These are phyloP conservation scores for Lumnitzera racemosa DNA, from an alignment of 345 rosid genomes.

Conservation along the genomic window DNA sequence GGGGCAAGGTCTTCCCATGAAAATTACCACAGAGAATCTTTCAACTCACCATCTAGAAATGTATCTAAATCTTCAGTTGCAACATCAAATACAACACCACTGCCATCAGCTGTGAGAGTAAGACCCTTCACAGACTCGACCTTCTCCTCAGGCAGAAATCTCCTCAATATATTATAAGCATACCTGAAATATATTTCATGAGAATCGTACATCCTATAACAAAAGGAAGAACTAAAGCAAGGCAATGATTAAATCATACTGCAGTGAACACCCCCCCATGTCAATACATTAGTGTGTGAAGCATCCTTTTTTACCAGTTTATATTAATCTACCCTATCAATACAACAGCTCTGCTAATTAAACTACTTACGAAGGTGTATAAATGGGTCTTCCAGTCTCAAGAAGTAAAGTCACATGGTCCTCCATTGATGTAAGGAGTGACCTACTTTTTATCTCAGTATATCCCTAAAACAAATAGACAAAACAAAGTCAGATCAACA, in stretches of 20 bases:
- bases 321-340: not conserved
- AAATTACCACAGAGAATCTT: too few species aligned
- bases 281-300: too few species aligned
- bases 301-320: too few species aligned
- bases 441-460: conserved; percentile 83
- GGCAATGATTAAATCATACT: too few species aligned
- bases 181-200: conserved; percentile 27
- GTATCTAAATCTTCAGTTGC: conserved; percentile 47
- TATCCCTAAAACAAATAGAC: conserved; percentile 52
- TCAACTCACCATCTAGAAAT: conserved; percentile 46
- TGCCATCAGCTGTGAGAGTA: conserved; percentile 66
- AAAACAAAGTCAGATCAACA: not conserved
- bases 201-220: too few species aligned
- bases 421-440: conserved; percentile 84
- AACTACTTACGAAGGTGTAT: conserved; percentile 62
- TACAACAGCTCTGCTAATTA: not conserved
- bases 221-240: too few species aligned
- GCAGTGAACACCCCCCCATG: too few species aligned
- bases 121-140: conserved; percentile 72
- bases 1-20: not conserved
- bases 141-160: conserved; percentile 90
- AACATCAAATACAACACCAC: conserved; percentile 86
- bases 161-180: conserved; percentile 60
- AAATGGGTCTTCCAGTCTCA: conserved; percentile 65
- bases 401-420: conserved; percentile 71